Conservation (phyloP, 768 basidiomycete species). For the Leccinum boreale region DNA sequence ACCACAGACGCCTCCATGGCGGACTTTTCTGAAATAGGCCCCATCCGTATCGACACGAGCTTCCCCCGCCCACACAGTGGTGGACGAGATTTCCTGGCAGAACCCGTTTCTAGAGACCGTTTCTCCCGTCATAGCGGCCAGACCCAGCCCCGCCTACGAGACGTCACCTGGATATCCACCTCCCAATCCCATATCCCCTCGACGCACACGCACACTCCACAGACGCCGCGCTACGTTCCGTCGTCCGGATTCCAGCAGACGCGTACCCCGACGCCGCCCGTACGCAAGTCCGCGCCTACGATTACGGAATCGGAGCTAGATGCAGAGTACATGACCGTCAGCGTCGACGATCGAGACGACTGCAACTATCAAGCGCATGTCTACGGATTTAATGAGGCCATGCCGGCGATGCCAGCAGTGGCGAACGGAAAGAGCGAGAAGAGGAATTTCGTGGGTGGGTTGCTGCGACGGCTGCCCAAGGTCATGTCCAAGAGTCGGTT, state of each 20-base stretch:
- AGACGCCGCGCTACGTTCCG: conserved; percentile 22
- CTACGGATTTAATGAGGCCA: conserved; percentile 24
- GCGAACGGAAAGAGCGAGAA: conserved; percentile 29
- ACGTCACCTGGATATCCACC: conserved; percentile 32
- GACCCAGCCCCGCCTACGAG: conserved; percentile 23
- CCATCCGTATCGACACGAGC: conserved; percentile 30
- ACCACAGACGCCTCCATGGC: conserved; percentile 16
- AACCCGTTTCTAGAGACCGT: conserved; percentile 23
- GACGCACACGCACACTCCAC: conserved; percentile 28
- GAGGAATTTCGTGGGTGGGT: conserved; percentile 30
- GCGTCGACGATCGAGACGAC: conserved; percentile 23
- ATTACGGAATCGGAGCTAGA: conserved; percentile 32
- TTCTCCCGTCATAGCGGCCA: conserved; percentile 31
- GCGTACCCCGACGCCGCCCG: conserved; percentile 26
- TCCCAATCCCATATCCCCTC: conserved; percentile 27
- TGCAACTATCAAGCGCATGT: conserved; percentile 16
- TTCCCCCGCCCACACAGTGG: conserved; percentile 27
- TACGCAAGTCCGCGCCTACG: conserved; percentile 29
- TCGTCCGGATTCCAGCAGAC: conserved; percentile 20
- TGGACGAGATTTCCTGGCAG: conserved; percentile 26
- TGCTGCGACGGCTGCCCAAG: conserved; percentile 31
- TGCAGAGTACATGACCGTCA: conserved; percentile 35
- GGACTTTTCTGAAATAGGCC: conserved; percentile 21
- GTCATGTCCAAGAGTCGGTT: conserved; percentile 32
- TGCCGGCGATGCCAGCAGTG: conserved; percentile 13